Evolutionary conservation across 2,329 filamentous ascomycete species (phyloP).

Genomic region (Neodidymelliopsis sp.): DNA sequence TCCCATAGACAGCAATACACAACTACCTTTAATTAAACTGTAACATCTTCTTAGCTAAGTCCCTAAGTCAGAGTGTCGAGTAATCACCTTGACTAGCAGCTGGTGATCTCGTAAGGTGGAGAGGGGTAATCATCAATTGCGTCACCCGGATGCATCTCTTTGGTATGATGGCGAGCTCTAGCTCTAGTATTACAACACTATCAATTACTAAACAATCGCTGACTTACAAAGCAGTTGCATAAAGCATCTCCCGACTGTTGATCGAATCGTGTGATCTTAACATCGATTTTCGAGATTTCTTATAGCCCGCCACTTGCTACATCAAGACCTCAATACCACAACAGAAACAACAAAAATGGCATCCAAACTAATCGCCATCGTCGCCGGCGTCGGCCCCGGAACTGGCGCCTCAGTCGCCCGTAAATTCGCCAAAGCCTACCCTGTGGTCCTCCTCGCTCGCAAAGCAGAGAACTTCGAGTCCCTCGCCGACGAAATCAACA

Average conservation of each 20-base stretch:
- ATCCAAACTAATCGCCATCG: constrained; percentile 68
- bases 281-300: not conserved
- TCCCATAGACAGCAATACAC: no score
- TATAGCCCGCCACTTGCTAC: constrained; percentile 4
- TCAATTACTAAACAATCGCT: constrained; percentile 33
- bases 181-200: constrained; percentile 29
- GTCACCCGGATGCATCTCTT: constrained; percentile 24
- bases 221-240: constrained; percentile 6
- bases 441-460: constrained; percentile 78
- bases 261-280: not conserved
- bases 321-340: not conserved
- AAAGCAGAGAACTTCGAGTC: constrained; percentile 69
- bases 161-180: constrained; percentile 18
- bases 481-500: constrained; percentile 74
- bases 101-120: not conserved
- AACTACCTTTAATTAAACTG: no score
- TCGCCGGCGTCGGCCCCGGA: constrained; percentile 77
- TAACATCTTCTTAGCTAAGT: no score
- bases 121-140: constrained; percentile 36
- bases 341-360: constrained; percentile 35
- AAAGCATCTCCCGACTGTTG: not conserved
- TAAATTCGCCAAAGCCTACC: constrained; percentile 69
- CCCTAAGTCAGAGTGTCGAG: no score
- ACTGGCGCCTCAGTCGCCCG: constrained; percentile 70
- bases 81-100: no score